Base-by-base conservation (phyloP, 176 grass and related monocot genomes). In the Lolium perenne region DNA sequence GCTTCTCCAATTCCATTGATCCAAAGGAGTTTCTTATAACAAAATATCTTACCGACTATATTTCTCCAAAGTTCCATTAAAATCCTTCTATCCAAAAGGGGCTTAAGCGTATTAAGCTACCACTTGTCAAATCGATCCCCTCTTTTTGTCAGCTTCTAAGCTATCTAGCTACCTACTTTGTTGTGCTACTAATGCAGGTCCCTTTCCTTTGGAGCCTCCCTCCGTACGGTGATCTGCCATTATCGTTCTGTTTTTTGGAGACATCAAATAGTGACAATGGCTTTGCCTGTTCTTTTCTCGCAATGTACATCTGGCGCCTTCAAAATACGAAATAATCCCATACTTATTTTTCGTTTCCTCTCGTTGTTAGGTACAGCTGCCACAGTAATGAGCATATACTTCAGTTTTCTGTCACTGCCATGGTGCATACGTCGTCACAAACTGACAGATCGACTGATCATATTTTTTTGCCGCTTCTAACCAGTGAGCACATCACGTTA, bases 71-170 rank as follows among this genome's bases (percentile, higher is more conserved):
- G 1, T 7, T 43, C 7, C 41, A 0, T 43, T 43, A 5, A 43
- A 43, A 6, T 43, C 41, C 41, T 35, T 35, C 32, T 2, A 35
- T 35, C 32, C 32, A 35, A 43, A 41, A 43, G 41, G 41, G 41
- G 41, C 6, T 1, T 7, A 43, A 43, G 3, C 41, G 41, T 43
- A 43, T 7, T 43, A 43, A 7, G 41, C 41, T 75, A 70, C 9
- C 9, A 53, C 60, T 23, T 18, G 25, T 59, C 78, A 77, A 82
- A 82, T 77, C 20, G 51, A 9, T 51, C 51, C 78, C 7, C 64
- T 78, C 57, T 46, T 89, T 77, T 82, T 82, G 88, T 86, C 88
- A 21, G 7, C 29, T 82, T 5, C 65, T 0, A 40, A 40, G 63
- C 68, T 18, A 16, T 29, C 1, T 35, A 41, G 2, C 40, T 43